Percentiles rank a stretch among this genome's conserved stretches.
phyloP scores from a whole-genome alignment of 768 basidiomycete genomes.

The Boletus rufocinnamomeus region DNA sequence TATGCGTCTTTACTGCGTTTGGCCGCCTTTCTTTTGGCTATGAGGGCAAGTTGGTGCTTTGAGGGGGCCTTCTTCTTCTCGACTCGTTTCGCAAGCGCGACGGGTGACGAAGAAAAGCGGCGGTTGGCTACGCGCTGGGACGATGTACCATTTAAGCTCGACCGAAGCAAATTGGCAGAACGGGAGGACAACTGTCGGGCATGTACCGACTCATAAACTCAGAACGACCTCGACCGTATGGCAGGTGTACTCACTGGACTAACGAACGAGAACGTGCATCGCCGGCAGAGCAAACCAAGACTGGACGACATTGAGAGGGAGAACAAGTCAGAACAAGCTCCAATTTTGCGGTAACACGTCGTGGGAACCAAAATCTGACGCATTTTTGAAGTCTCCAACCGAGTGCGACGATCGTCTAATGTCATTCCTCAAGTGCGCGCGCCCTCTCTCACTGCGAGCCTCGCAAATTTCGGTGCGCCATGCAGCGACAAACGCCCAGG shows the following conservation, averaged over 20 bases:
- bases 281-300: conserved; percentile 29
- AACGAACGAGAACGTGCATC: conserved; percentile 21
- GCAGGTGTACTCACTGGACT: conserved; percentile 18
- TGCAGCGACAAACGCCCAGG: conserved; percentile 39
- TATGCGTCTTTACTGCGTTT: conserved; percentile 56
- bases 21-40: conserved; percentile 58
- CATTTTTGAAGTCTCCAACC: conserved; percentile 2
- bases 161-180: neutral
- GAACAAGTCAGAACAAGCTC: neutral
- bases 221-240: neutral
- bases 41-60: conserved; percentile 70
- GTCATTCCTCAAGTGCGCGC: conserved; percentile 42
- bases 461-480: conserved; percentile 41
- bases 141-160: neutral
- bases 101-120: conserved; percentile 53
- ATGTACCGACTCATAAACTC: neutral
- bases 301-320: conserved; percentile 21
- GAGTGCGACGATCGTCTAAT: conserved; percentile 25
- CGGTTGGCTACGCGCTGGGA: conserved; percentile 8
- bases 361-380: conserved; percentile 24
- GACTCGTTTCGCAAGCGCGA: conserved; percentile 47
- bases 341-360: conserved; percentile 11
- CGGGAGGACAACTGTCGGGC: conserved; percentile 44
- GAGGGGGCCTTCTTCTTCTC: conserved; percentile 61
- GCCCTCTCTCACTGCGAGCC: conserved; percentile 37